Evolutionary conservation across 2,329 filamentous ascomycete genomes (phyloP), one percentile per base, ranked within the genome.

Genomic region (Akanthomyces dipterigenus): DNA sequence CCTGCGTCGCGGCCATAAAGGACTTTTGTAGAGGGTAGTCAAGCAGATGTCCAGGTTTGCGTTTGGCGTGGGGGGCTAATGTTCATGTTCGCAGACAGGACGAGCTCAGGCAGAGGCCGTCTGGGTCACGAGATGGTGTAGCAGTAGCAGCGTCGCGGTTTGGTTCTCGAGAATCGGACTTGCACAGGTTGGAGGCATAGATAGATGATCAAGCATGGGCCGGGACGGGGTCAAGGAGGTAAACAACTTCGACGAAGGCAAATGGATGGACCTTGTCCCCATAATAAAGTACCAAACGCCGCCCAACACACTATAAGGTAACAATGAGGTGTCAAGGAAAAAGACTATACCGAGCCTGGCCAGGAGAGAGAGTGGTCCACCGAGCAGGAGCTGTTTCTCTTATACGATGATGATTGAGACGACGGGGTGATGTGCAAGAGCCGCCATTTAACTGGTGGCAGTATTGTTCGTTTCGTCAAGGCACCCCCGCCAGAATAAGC

Each of bases 1-100:
- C 48, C 36, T 57, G 55, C 31, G 62, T 51, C 3, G 65, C 69
- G 62, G 80, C 66, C 62, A 34, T 51, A 24, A 45, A 26, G 36
- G 45, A 53, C 48, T 51, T 46, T 53, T 50, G 31, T 3, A n/a
- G 28, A 12, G 9, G 38, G 34, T 49, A 51, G 49, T 50, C 60
- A 53, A 45, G 54, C 28, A 54, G 12, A 20, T 56, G 43, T 62
- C 38, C 62, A 58, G 61, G 36, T 16, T 24, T 46, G 58, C 38
- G 34, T 28, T 40, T 14, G 59, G 43, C 57, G 53, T 51, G 34
- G 43, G 34, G 43, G 56, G 28, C 34, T 36, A 55, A 43, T 48
- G 34, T 55, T 55, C 50, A 53, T 60, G 36, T 60, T 60, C 36
- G 20, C 53, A 45, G 9, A 34, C 22, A 26, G 20, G 43, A 42